A percentile compares a stretch with the other conserved stretches of the same genome.
Evolutionary conservation across 2,329 filamentous ascomycete genomes (phyloP).

Genomic region (Colletotrichum melonis): DNA sequence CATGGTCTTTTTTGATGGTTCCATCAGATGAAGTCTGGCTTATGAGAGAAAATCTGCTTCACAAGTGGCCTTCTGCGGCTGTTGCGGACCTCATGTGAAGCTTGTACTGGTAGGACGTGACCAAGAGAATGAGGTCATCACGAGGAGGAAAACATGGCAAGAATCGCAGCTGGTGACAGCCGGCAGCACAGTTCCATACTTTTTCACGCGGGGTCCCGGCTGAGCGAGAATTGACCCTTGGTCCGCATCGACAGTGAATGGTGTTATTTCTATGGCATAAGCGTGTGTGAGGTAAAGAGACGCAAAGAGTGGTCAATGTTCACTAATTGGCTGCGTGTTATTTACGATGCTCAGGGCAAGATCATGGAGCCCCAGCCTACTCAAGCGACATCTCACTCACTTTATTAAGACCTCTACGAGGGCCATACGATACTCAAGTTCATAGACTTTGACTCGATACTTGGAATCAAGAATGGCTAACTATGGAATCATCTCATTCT

Average conservation of each 20-base stretch:
- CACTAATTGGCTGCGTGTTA: background rate
- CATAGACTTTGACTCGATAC: background rate
- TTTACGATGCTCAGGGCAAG: background rate
- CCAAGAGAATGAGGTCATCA: slow-evolving; percentile 15
- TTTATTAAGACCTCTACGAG: background rate
- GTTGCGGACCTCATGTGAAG: background rate
- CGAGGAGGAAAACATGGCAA: background rate
- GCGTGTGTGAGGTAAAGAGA: no score
- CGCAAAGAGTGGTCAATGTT: background rate
- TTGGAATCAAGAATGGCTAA: background rate
- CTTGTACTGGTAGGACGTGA: background rate
- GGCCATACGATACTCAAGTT: background rate
- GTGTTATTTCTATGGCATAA: background rate
- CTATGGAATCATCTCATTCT: background rate
- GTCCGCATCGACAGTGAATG: background rate
- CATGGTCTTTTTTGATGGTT: slow-evolving; percentile 6
- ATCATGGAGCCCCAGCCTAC: background rate
- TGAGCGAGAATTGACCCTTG: background rate
- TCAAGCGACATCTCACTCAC: background rate
- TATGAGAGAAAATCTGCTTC: background rate
- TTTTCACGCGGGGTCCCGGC: no score
- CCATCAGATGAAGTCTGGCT: background rate
- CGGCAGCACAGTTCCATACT: rapidly evolving
- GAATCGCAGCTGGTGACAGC: background rate
- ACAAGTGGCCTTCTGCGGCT: background rate